Conservation (phyloP, 352 stramenopile species). For the Globisporangium apiculatum region DNA sequence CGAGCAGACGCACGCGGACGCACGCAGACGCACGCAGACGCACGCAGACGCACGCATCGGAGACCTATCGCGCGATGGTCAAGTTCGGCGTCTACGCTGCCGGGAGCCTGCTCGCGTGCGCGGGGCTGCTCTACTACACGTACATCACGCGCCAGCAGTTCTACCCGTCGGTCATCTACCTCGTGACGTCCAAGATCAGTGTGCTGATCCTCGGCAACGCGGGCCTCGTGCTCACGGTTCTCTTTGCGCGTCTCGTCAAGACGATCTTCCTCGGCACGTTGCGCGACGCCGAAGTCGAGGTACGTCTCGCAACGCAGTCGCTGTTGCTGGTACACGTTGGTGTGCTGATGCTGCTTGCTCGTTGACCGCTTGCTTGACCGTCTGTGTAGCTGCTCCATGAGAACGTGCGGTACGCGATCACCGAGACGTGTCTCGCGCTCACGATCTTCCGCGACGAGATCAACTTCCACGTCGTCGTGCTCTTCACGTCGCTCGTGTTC, state of each 20-base stretch:
- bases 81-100: constrained; percentile 89
- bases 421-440: constrained; percentile 98
- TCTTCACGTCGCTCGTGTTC: constrained; percentile 96
- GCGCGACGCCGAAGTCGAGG: constrained; percentile 80
- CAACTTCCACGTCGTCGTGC: constrained; percentile 89
- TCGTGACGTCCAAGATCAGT: constrained; percentile 95
- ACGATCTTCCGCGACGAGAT: constrained; percentile 98
- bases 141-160: constrained; percentile 94
- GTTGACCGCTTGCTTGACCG: too few relatives aligned
- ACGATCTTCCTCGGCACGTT: constrained; percentile 83
- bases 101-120: constrained; percentile 76
- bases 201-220: constrained; percentile 95
- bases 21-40: too few relatives aligned
- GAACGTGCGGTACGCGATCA: constrained; percentile 96
- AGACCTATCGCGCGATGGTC: constrained; percentile 21
- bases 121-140: constrained; percentile 88
- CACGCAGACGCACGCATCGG: too few relatives aligned
- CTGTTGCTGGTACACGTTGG: neutral
- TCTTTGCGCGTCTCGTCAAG: constrained; percentile 68
- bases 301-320: constrained; percentile 12
- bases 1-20: too few relatives aligned
- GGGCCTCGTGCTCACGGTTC: constrained; percentile 86
- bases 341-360: neutral
- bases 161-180: constrained; percentile 96
- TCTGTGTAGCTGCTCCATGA: constrained; percentile 88